Evolutionary conservation across 2,329 filamentous ascomycete species (phyloP).

Genomic region (Chrysoporthe puriensis): DNA sequence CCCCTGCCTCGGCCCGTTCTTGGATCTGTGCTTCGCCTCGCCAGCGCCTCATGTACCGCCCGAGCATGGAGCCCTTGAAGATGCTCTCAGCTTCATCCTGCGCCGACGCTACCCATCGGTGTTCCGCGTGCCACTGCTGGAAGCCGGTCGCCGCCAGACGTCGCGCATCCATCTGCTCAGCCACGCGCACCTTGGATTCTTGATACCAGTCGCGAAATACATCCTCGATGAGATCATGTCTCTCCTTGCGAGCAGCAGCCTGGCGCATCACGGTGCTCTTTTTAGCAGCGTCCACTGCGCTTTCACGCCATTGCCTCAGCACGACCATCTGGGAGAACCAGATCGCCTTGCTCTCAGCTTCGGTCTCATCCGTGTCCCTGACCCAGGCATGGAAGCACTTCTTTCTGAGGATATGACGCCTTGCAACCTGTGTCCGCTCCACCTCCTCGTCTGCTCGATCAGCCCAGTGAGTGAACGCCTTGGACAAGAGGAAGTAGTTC

Average conservation of each 20-base stretch:
- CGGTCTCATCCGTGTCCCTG: conserved; percentile 49
- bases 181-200: conserved; percentile 33
- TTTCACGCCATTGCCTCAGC: conserved; percentile 36
- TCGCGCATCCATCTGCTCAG: conserved; percentile 31
- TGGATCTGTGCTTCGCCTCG: conserved; percentile 22
- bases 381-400: conserved; percentile 73
- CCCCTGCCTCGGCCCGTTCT: conserved; percentile 26
- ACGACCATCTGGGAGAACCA: conserved; percentile 37
- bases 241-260: conserved; percentile 37
- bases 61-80: conserved; percentile 25
- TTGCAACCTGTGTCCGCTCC: conserved; percentile 67
- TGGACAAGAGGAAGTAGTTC: conserved; percentile 67
- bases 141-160: conserved; percentile 28
- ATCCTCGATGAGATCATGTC: conserved; percentile 36
- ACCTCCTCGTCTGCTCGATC: conserved; percentile 66
- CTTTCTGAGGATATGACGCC: conserved; percentile 70
- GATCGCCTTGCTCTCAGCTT: conserved; percentile 59
- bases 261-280: conserved; percentile 30
- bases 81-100: conserved; percentile 25
- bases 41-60: conserved; percentile 25
- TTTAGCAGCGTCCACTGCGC: conserved; percentile 28
- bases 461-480: conserved; percentile 72
- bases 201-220: conserved; percentile 39
- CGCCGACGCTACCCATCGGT: conserved; percentile 22
- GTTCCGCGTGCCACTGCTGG: conserved; percentile 32